These are phyloP conservation scores for Colletotrichum siamense DNA, from an alignment of 2,329 filamentous ascomycete genomes.

Conservation along the genomic window DNA sequence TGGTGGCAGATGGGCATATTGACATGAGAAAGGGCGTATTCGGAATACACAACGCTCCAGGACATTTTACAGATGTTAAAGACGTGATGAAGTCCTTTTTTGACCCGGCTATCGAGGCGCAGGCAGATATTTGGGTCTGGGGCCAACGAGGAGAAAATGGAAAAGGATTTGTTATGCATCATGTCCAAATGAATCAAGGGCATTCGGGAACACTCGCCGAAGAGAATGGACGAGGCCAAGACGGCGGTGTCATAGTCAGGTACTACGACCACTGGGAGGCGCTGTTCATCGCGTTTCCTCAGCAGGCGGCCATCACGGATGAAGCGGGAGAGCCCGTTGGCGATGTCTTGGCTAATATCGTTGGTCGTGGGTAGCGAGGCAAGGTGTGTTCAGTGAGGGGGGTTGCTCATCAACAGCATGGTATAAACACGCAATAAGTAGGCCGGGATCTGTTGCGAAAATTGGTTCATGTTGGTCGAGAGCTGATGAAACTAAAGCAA, in stretches of 20 bases:
- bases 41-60: fast-evolving
- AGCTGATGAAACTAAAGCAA: background rate
- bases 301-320: background rate
- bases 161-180: background rate
- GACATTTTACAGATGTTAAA: fast-evolving
- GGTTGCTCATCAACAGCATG: fast-evolving
- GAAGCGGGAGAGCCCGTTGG: background rate
- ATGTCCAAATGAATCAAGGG: background rate
- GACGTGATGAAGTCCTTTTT: background rate
- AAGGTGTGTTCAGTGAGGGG: fast-evolving
- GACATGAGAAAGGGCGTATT: background rate
- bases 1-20: background rate
- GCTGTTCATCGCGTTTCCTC: background rate
- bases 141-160: background rate
- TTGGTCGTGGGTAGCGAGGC: background rate
- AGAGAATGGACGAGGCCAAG: background rate
- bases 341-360: background rate
- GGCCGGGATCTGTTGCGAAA: background rate
- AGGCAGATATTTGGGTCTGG: background rate
- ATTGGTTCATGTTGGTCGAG: fast-evolving
- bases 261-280: background rate
- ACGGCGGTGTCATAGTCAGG: background rate
- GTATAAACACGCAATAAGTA: fast-evolving
- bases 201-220: background rate
- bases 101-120: background rate